These are phyloP conservation scores for Krasilnikovozyma curviuscula DNA, from an alignment of 768 basidiomycete genomes.

Conservation along the genomic window DNA sequence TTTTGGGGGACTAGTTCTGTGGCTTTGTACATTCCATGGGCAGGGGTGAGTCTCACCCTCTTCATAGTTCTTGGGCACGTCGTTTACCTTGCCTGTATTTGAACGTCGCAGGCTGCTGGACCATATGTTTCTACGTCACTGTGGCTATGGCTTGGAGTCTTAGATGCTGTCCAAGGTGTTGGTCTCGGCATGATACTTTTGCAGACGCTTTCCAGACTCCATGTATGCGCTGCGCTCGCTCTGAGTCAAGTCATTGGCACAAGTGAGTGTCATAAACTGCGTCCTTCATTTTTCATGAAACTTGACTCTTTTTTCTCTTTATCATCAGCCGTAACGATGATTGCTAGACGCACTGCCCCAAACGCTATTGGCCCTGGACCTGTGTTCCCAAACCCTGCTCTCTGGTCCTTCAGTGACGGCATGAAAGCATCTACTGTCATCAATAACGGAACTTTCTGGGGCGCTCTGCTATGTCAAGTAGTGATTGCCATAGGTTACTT, in stretches of 20 bases:
- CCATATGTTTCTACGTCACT: constrained; percentile 42
- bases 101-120: too few relatives aligned
- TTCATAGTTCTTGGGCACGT: too few relatives aligned
- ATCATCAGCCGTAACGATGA: too few relatives aligned
- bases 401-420: background rate
- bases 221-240: constrained; percentile 80
- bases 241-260: constrained; percentile 73
- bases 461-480: constrained; percentile 10
- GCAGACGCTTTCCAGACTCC: constrained; percentile 72
- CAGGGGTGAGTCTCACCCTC: too few relatives aligned
- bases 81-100: too few relatives aligned
- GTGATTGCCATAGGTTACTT: constrained; percentile 13
- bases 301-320: too few relatives aligned
- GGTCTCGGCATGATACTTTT: constrained; percentile 62
- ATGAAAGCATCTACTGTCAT: background rate
- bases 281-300: too few relatives aligned
- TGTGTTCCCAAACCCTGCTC: background rate
- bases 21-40: constrained; percentile 12
- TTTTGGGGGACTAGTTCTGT: constrained; percentile 67
- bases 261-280: too few relatives aligned
- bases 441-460: constrained; percentile 11
- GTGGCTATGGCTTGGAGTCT: constrained; percentile 87
- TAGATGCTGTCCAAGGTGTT: constrained; percentile 84
- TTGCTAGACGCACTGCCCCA: too few relatives aligned
- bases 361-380: too few relatives aligned